Conservation (phyloP, 2,329 filamentous ascomycete species). For the Daldinia sp. region DNA sequence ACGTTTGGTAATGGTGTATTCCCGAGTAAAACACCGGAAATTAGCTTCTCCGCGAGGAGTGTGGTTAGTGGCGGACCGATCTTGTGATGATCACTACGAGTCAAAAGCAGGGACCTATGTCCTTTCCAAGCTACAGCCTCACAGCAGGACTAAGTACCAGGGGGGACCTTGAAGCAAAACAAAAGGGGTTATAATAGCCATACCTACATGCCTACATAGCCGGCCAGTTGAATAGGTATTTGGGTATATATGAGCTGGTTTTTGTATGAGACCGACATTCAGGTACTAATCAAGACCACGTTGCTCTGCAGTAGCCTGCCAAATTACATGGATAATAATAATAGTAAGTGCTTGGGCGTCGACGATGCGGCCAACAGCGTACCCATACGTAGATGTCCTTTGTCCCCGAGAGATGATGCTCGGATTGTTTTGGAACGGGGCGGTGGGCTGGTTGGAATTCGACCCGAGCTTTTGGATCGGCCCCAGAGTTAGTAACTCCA, state of each 20-base stretch:
- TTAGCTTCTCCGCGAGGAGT: conserved; percentile 27
- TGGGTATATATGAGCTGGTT: conserved; percentile 14
- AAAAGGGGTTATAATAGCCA: neutral
- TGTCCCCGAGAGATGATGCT: conserved; percentile 13
- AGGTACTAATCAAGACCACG: conserved; percentile 19
- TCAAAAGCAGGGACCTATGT: conserved; percentile 10
- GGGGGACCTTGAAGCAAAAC: neutral
- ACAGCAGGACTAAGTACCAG: conserved; percentile 5
- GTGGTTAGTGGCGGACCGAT: conserved; percentile 15
- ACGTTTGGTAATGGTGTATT: conserved; percentile 22
- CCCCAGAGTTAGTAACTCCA: conserved; percentile 2
- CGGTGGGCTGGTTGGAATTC: conserved; percentile 2
- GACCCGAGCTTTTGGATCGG: conserved; percentile 19
- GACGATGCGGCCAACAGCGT: conserved; percentile 22
- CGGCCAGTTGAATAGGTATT: conserved; percentile 8
- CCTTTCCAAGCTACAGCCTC: conserved; percentile 15
- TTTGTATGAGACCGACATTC: conserved; percentile 2
- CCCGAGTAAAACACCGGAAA: conserved; percentile 34
- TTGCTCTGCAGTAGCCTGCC: conserved; percentile 23
- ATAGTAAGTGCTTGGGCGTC: conserved; percentile 9
- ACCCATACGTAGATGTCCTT: conserved; percentile 10
- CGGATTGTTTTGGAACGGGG: conserved; percentile 12
- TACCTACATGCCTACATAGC: neutral
- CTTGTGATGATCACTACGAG: conserved; percentile 12
- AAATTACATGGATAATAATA: neutral